Conservation (phyloP, 805 yeast genomes). For the Candida maris region DNA sequence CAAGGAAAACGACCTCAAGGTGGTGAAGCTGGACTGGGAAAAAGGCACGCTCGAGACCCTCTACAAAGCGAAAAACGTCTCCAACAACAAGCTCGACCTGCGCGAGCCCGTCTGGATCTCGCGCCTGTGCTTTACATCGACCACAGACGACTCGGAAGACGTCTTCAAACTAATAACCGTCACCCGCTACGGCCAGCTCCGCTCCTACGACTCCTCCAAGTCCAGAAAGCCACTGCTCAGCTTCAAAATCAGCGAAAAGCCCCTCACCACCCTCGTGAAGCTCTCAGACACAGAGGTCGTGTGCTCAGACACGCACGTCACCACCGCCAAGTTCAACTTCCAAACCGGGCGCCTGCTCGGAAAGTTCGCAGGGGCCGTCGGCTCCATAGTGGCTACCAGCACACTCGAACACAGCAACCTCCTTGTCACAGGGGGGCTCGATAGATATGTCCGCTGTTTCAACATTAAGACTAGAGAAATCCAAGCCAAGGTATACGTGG, state of each 20-base stretch:
- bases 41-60: conserved; percentile 30
- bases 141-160: conserved; percentile 30
- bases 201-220: conserved; percentile 65
- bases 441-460: conserved; percentile 78
- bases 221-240: conserved; percentile 67
- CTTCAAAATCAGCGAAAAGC: conserved; percentile 51
- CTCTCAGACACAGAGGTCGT: conserved; percentile 45
- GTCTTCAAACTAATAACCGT: conserved; percentile 57
- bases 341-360: conserved; percentile 55
- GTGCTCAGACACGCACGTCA: conserved; percentile 68
- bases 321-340: conserved; percentile 55
- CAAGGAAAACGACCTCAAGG: conserved; percentile 67
- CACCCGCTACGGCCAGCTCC: conserved; percentile 72
- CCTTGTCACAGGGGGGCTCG: conserved; percentile 79
- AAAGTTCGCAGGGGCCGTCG: conserved; percentile 73
- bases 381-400: conserved; percentile 53
- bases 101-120: conserved; percentile 81
- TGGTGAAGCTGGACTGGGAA: conserved; percentile 33
- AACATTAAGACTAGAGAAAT: conserved; percentile 56
- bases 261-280: conserved; percentile 42
- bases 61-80: conserved; percentile 80
- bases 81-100: conserved; percentile 70
- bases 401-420: conserved; percentile 36
- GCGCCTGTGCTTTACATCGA: conserved; percentile 43
- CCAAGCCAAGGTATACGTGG: conserved; percentile 69